Conservation (phyloP, 202 grass and related monocot genomes). For the Panicum virgatum region DNA sequence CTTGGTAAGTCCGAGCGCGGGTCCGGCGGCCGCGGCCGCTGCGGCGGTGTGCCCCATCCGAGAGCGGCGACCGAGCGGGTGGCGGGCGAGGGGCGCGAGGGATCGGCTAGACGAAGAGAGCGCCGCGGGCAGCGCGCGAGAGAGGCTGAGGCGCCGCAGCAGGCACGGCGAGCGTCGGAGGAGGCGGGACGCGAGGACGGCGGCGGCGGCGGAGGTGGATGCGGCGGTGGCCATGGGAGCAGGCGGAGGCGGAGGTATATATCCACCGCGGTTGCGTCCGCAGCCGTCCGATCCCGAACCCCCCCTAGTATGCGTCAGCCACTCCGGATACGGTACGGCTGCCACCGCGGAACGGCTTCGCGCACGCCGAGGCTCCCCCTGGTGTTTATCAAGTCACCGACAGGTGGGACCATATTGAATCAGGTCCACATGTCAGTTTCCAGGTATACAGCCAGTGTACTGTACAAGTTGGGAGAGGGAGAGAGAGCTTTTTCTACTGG, state of each 20-base stretch:
- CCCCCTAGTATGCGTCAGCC: slow-evolving; percentile 44
- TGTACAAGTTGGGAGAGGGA: too few relatives aligned
- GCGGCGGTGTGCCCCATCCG: slow-evolving; percentile 77
- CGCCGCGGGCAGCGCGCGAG: neutral
- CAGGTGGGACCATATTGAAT: rapidly evolving
- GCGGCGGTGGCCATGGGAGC: slow-evolving; percentile 51
- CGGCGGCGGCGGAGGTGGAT: slow-evolving; percentile 47
- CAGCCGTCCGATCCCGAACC: slow-evolving; percentile 51
- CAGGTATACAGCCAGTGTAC: too few relatives aligned
- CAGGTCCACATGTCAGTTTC: rapidly evolving
- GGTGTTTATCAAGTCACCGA: neutral
- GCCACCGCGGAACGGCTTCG: neutral
- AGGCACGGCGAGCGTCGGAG: slow-evolving; percentile 37
- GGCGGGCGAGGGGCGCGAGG: neutral
- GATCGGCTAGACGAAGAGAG: neutral
- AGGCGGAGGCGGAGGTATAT: slow-evolving; percentile 41
- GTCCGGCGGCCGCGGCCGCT: slow-evolving; percentile 10
- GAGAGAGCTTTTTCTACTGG: neutral
- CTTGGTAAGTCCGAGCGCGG: slow-evolving; percentile 84
- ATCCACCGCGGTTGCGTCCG: slow-evolving; percentile 38
- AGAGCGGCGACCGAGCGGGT: slow-evolving; percentile 43
- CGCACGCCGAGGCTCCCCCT: neutral
- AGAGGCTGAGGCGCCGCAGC: slow-evolving; percentile 27
- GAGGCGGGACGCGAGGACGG: slow-evolving; percentile 31
- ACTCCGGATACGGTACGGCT: slow-evolving; percentile 16